A percentile compares a stretch with the other conserved stretches of the same genome.
Conservation (phyloP, 148 eudicot genomes). For the Pharnaceum exiguum region DNA sequence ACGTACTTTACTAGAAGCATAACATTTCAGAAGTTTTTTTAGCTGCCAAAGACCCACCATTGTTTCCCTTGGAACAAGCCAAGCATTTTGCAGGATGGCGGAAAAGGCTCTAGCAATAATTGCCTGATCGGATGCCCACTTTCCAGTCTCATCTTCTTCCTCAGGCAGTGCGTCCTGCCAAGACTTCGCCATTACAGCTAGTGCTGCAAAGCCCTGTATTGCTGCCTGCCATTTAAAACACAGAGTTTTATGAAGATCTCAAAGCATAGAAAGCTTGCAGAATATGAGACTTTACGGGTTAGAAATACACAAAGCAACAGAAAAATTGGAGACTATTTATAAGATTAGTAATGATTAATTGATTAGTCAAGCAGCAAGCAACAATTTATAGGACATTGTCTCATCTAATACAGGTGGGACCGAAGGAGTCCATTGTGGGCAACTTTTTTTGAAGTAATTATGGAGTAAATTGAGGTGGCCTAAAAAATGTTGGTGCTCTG, state of each 20-base stretch:
- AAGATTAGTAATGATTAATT: no score
- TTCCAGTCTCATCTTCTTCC: slow-evolving; percentile 35
- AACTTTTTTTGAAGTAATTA: no score
- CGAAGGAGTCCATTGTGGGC: no score
- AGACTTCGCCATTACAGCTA: slow-evolving; percentile 63
- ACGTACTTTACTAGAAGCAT: neutral
- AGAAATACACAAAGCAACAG: no score
- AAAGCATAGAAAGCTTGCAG: neutral
- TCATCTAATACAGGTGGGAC: no score
- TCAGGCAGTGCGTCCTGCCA: slow-evolving; percentile 57
- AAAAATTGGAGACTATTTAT: no score
- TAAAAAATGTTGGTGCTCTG: no score
- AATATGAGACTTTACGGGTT: neutral
- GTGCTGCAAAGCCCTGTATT: slow-evolving; percentile 59
- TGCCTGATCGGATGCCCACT: slow-evolving; percentile 39
- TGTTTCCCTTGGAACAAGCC: slow-evolving; percentile 43
- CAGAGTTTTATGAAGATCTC: neutral
- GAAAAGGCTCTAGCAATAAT: slow-evolving; percentile 55
- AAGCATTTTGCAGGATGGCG: slow-evolving; percentile 58
- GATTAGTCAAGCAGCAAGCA: no score
- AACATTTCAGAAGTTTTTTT: neutral
- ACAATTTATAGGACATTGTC: no score
- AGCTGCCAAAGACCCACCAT: slow-evolving; percentile 37
- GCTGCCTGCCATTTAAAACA: slow-evolving; percentile 36
- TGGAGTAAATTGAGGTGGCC: no score